phyloP scores from a whole-genome alignment of 441 rosid genomes.

The Lepidium campestre region DNA sequence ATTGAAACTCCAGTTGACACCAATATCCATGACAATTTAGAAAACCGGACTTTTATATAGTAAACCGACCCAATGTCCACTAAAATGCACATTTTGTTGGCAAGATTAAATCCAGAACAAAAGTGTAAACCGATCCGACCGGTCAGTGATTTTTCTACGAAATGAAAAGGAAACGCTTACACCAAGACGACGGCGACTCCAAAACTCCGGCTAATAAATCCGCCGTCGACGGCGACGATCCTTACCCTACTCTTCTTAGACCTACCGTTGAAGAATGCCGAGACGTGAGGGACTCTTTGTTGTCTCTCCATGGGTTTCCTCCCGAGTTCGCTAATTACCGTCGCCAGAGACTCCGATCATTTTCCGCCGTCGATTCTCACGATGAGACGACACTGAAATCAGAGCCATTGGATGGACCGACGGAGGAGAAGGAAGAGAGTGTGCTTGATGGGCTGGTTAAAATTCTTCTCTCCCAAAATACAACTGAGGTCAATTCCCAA shows the following conservation, averaged over 20 bases:
- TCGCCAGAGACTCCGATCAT: slow-evolving; percentile 32
- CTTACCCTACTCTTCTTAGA: slow-evolving; percentile 42
- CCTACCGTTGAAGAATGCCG: slow-evolving; percentile 63
- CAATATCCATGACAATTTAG: background rate
- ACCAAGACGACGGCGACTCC: slow-evolving; percentile 11
- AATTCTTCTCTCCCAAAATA: slow-evolving; percentile 76
- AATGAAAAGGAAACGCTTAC: slow-evolving; percentile 55
- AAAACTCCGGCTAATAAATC: slow-evolving; percentile 16
- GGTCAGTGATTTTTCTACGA: background rate
- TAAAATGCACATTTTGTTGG: background rate
- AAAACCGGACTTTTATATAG: background rate
- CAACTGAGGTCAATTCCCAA: slow-evolving; percentile 61
- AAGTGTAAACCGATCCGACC: slow-evolving; percentile 3
- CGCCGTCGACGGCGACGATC: slow-evolving; percentile 30
- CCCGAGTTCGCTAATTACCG: slow-evolving; percentile 60
- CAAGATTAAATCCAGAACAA: background rate
- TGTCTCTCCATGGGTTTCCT: slow-evolving; percentile 74
- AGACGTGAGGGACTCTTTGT: slow-evolving; percentile 57
- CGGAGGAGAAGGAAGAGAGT: slow-evolving; percentile 47
- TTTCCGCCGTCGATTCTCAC: background rate
- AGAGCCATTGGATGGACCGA: slow-evolving; percentile 4
- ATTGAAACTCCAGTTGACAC: too few relatives aligned
- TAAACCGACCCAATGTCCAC: background rate
- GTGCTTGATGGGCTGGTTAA: slow-evolving; percentile 78
- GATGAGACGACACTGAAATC: background rate